These are phyloP conservation scores for Isoetes engelmannii DNA, from an alignment of 83 land plant genomes.

Conservation along the genomic window DNA sequence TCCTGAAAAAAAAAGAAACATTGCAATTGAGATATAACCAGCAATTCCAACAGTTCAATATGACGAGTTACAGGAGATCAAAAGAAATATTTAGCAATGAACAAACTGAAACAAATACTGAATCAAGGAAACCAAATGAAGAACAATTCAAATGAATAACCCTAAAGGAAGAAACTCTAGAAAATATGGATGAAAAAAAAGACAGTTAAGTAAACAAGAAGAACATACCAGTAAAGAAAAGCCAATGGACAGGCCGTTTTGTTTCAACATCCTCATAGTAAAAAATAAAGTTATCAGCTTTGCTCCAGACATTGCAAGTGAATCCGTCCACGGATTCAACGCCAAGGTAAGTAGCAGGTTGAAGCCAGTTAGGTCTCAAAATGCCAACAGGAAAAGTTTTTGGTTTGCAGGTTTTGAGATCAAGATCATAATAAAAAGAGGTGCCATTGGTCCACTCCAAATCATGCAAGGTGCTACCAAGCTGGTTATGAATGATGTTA, in stretches of 20 bases:
- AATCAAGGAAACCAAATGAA: too few species aligned
- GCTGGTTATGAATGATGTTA: slow-evolving; percentile 54
- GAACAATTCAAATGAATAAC: too few species aligned
- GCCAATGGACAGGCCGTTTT: slow-evolving; percentile 52
- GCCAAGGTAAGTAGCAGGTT: slow-evolving; percentile 43
- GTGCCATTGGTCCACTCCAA: slow-evolving; percentile 62
- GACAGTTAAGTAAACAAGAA: not conserved
- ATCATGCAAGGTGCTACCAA: slow-evolving; percentile 40
- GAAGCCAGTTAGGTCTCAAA: slow-evolving; percentile 49
- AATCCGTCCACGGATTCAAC: slow-evolving; percentile 39
- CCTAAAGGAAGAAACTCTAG: too few species aligned
- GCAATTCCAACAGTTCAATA: too few species aligned
- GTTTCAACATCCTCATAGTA: slow-evolving; percentile 52
- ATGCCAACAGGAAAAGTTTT: slow-evolving; percentile 45
- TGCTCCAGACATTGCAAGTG: slow-evolving; percentile 52
- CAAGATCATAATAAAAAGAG: slow-evolving; percentile 50
- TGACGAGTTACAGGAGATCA: too few species aligned
- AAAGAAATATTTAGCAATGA: too few species aligned
- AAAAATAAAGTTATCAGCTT: slow-evolving; percentile 42
- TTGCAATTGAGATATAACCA: too few species aligned
- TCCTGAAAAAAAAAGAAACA: slow-evolving; percentile 23
- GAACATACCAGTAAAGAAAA: slow-evolving; percentile 40
- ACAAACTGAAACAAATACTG: too few species aligned
- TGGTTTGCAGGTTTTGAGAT: slow-evolving; percentile 19
- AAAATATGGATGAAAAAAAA: too few species aligned